Evolutionary conservation across 1,284 basidiomycete species (phyloP), one percentile per base, ranked within the genome.

Genomic region (Mycosarcoma mackinlayi): DNA sequence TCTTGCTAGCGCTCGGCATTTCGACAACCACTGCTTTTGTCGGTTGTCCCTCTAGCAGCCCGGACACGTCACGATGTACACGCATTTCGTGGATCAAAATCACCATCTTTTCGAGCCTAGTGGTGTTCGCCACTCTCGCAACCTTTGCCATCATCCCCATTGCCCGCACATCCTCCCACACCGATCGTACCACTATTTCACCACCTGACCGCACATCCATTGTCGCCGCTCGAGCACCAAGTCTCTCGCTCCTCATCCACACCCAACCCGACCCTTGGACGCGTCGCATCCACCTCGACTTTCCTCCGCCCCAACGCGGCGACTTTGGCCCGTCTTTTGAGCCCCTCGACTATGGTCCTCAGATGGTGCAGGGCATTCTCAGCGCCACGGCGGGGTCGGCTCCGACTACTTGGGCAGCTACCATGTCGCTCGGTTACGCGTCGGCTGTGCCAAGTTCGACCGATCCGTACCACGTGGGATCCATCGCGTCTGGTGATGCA

Each of bases 221-320:
- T 21, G 25, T 31, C 2, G 24, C 48, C 14, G 23, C 7, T 33
- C 48, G 49, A 40, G 54, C 60, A 10, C 60, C 60, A 9, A 52
- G 48, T 25, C 34, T 57, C 4, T 63, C 60, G 4, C 60, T 57
- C 3, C 60, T 63, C 27, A 63, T 63, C 23, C 60, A 63, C 30
- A 52, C 60, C 11, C 60, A 56, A 18, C 54, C 60, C 2, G 53
- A 57, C 11, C 41, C 60, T 0, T 63, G 59, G 59, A 62, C 52
- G 1, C 46, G 59, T 6, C 27, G 44, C 10, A 55, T 55, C 39
- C 11, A 61, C 7, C 45, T 61, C 39, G 51, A 61, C 13, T 23
- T 44, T 6, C 58, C 45, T 21, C 1, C 25, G 11, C 33, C 33
- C 13, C 33, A 35, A 16, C 16, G 34, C 13, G 13, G 24, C 18